phyloP scores from a whole-genome alignment of 176 grass and related monocot species.

The Stipa capillata region DNA sequence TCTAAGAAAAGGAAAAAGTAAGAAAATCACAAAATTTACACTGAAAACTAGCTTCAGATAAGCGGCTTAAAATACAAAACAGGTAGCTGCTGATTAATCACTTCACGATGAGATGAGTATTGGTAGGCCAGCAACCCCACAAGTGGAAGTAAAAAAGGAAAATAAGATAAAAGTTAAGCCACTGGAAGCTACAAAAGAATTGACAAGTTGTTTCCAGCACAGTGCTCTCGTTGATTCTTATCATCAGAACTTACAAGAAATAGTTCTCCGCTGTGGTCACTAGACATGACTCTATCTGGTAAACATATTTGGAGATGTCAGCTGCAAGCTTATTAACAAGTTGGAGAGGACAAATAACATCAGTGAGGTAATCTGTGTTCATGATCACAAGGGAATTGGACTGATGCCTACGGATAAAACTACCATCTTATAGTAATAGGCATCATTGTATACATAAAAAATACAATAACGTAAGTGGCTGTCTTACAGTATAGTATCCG shows the following conservation, averaged over 20 bases:
- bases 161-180: neutral
- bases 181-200: slow-evolving; percentile 1
- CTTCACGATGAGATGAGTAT: neutral
- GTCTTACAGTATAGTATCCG: neutral
- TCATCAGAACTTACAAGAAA: neutral
- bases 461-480: neutral
- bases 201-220: neutral
- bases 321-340: neutral
- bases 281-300: neutral
- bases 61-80: neutral
- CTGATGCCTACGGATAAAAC: slow-evolving; percentile 1
- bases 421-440: slow-evolving; percentile 1
- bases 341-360: neutral
- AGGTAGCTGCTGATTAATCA: neutral
- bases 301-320: neutral
- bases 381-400: slow-evolving; percentile 26
- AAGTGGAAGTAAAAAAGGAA: neutral
- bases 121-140: neutral
- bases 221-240: neutral
- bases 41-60: neutral
- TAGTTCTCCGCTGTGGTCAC: neutral
- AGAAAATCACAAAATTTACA: no score
- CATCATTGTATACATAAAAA: slow-evolving; percentile 13
- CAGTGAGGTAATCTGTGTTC: neutral
- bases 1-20: no score